phyloP scores from a whole-genome alignment of 192 early-diverging fungal species.

The Coemansia sp. region DNA sequence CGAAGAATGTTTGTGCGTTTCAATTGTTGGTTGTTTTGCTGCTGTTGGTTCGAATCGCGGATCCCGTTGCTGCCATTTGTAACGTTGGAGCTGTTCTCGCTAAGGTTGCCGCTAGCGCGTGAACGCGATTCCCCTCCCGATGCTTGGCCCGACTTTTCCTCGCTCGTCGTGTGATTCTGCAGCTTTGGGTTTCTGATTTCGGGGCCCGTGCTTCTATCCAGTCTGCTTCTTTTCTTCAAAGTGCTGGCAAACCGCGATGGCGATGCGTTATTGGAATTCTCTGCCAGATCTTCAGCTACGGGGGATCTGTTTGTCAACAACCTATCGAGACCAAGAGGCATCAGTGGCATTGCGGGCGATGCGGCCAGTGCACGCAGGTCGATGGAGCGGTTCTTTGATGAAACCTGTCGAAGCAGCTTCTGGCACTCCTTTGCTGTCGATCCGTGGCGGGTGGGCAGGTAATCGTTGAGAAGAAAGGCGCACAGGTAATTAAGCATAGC shows the following conservation, averaged over 20 bases:
- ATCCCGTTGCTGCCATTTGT: background rate
- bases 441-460: constrained; percentile 23
- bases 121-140: too few species aligned
- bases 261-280: too few species aligned
- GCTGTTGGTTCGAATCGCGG: background rate
- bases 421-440: constrained; percentile 33
- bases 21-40: background rate
- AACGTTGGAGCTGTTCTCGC: background rate
- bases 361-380: constrained; percentile 15
- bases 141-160: too few species aligned
- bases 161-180: too few species aligned
- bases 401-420: constrained; percentile 25
- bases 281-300: background rate
- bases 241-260: too few species aligned
- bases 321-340: background rate
- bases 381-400: constrained; percentile 13
- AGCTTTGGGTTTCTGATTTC: too few species aligned
- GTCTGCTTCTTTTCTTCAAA: too few species aligned
- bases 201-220: too few species aligned
- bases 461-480: constrained; percentile 37
- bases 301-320: background rate
- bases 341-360: background rate
- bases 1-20: constrained; percentile 36
- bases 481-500: constrained; percentile 26
- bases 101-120: too few species aligned